phyloP scores from a whole-genome alignment of 257 asterid species.

The Fraxinus excelsior region DNA sequence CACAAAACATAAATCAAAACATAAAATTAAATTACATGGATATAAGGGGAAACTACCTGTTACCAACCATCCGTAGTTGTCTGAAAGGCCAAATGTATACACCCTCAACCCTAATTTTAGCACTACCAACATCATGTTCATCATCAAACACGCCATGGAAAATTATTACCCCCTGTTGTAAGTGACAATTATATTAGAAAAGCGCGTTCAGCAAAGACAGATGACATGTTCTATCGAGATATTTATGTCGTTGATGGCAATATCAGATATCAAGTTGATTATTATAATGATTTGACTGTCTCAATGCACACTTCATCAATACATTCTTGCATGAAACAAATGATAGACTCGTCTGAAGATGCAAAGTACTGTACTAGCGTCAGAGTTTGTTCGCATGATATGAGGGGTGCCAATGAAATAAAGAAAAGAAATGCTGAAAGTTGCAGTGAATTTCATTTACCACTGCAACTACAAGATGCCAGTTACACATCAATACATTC shows the following conservation, averaged over 20 bases:
- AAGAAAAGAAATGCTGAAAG: not conserved
- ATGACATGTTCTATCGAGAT: constrained; percentile 5
- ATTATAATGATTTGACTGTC: not conserved
- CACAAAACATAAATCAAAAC: too few species aligned
- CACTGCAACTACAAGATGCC: not conserved
- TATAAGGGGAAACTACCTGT: constrained; percentile 54
- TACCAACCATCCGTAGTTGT: constrained; percentile 94
- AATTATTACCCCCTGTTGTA: constrained; percentile 74
- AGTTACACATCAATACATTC: not conserved
- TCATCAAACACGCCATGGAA: constrained; percentile 90
- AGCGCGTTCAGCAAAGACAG: not conserved
- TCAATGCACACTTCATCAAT: not conserved
- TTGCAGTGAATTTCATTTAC: not conserved
- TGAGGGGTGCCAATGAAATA: not conserved
- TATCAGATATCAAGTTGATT: constrained; percentile 1
- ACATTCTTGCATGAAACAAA: not conserved
- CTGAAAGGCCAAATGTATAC: constrained; percentile 99
- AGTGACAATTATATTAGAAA: constrained; percentile 18
- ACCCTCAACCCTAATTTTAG: constrained; percentile 93
- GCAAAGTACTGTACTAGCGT: not conserved
- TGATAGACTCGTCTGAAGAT: not conserved
- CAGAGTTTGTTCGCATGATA: not conserved
- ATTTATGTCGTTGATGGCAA: constrained; percentile 14
- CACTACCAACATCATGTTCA: constrained; percentile 72
- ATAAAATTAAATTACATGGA: constrained; percentile 3